Evolutionary conservation across 31 red algal species (phyloP).

Genomic region (Porphyra umbilicalis): DNA sequence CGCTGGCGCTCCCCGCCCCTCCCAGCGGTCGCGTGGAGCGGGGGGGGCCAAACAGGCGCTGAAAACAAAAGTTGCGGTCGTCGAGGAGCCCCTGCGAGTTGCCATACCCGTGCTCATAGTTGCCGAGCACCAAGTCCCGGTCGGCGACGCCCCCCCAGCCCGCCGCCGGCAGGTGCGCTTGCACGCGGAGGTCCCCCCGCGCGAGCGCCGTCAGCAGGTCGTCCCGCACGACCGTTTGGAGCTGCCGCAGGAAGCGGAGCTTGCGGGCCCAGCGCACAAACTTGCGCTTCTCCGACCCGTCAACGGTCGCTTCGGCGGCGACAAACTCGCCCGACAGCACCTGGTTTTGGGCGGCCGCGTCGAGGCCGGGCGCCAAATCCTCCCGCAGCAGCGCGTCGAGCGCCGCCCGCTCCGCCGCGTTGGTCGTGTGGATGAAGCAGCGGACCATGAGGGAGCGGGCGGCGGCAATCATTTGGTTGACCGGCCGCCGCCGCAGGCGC

Average conservation of each 20-base stretch:
- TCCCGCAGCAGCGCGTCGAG: conserved; percentile 55
- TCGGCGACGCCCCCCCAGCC: conserved; percentile 65
- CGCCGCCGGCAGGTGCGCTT: conserved; percentile 44
- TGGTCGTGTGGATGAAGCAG: conserved; percentile 46
- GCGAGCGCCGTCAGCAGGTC: conserved; percentile 29
- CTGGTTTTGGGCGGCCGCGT: conserved; percentile 7
- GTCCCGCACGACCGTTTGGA: conserved; percentile 42
- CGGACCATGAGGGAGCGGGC: conserved; percentile 49
- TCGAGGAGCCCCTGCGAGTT: conserved; percentile 29
- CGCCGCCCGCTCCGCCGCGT: conserved; percentile 52
- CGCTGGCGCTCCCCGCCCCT: too few relatives aligned
- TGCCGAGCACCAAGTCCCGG: conserved; percentile 57
- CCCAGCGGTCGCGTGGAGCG: conserved; percentile 14
- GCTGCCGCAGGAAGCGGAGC: conserved; percentile 57
- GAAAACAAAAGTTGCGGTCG: conserved; percentile 68
- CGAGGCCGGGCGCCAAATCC: conserved; percentile 2
- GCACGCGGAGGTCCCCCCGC: conserved; percentile 45
- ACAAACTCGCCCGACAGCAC: conserved; percentile 40
- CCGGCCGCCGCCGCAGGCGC: conserved; percentile 39
- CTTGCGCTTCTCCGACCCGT: conserved; percentile 63
- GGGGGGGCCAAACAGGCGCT: conserved; percentile 20
- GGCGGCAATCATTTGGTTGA: conserved; percentile 45
- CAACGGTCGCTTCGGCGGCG: conserved; percentile 16
- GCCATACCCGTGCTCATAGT: conserved; percentile 69
- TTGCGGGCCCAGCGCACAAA: conserved; percentile 84